Conservation (phyloP, 257 asterid species). For the Gentiana macrophylla region DNA sequence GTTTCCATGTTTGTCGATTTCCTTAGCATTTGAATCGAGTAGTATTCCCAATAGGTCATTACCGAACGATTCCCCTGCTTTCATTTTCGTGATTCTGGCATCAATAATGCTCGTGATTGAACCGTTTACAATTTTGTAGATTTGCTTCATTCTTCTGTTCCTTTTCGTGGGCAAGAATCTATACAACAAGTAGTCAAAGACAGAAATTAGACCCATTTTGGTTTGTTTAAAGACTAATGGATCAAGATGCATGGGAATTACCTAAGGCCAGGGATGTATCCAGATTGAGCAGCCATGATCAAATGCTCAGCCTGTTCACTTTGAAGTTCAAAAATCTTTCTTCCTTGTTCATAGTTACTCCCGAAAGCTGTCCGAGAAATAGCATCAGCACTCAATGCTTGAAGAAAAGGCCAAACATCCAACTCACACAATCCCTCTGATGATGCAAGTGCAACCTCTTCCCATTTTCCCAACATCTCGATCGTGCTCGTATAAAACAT, state of each 20-base stretch:
- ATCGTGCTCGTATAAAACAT: constrained; percentile 32
- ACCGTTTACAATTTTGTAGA: constrained; percentile 4
- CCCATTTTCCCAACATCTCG: constrained; percentile 39
- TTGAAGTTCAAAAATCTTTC: constrained; percentile 34
- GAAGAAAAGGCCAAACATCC: constrained; percentile 45
- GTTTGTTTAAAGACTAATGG: no score
- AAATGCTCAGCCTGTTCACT: constrained; percentile 23
- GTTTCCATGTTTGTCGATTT: constrained; percentile 11
- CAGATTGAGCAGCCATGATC: constrained; percentile 8
- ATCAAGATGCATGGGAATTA: constrained; percentile 1
- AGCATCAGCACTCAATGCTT: constrained; percentile 27
- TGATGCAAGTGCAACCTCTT: constrained; percentile 9
- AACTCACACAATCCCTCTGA: constrained; percentile 27
- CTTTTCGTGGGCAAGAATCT: constrained; percentile 18
- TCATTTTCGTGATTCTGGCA: constrained; percentile 7
- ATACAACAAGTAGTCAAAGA: neutral
- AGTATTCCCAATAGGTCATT: constrained; percentile 17
- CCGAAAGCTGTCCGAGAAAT: constrained; percentile 57
- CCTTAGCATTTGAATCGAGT: constrained; percentile 13
- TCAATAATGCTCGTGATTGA: constrained; percentile 6
- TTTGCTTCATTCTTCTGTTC: constrained; percentile 18
- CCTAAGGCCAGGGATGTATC: constrained; percentile 42
- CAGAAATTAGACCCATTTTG: no score
- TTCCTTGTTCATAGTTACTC: constrained; percentile 42
- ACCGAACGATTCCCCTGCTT: constrained; percentile 14